phyloP scores from a whole-genome alignment of 176 grass and related monocot genomes.

The Poa pratensis region DNA sequence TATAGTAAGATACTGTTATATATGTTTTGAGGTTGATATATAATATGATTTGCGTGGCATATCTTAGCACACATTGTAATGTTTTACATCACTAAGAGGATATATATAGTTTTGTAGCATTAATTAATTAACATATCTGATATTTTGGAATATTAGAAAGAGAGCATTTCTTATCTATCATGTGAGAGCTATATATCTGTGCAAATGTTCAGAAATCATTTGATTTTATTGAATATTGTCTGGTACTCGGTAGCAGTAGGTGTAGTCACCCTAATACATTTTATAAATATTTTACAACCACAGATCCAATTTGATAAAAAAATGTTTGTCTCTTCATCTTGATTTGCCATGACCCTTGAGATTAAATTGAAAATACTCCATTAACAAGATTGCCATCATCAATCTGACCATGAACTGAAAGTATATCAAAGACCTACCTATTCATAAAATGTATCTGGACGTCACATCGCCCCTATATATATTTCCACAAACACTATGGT shows the following conservation, averaged over 20 bases:
- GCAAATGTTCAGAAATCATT: neutral
- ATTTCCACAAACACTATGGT: neutral
- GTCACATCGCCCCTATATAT: neutral
- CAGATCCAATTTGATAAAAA: neutral
- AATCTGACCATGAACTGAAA: neutral
- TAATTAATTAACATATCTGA: neutral
- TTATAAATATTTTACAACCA: neutral
- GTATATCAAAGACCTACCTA: neutral
- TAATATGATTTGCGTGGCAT: neutral
- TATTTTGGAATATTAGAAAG: neutral
- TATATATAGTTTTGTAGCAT: neutral
- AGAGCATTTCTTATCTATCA: neutral
- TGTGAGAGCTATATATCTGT: neutral
- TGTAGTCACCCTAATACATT: neutral
- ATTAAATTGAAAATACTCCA: neutral
- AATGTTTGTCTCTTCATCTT: neutral
- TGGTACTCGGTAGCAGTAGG: neutral
- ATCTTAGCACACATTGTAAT: neutral
- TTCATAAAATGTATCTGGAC: neutral
- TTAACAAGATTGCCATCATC: neutral
- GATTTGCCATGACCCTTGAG: neutral
- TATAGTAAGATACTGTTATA: neutral
- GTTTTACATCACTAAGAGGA: neutral
- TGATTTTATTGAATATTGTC: neutral
- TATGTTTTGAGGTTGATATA: neutral